Base-by-base conservation (phyloP, 2,329 filamentous ascomycete genomes). In the Cadophora sp. region DNA sequence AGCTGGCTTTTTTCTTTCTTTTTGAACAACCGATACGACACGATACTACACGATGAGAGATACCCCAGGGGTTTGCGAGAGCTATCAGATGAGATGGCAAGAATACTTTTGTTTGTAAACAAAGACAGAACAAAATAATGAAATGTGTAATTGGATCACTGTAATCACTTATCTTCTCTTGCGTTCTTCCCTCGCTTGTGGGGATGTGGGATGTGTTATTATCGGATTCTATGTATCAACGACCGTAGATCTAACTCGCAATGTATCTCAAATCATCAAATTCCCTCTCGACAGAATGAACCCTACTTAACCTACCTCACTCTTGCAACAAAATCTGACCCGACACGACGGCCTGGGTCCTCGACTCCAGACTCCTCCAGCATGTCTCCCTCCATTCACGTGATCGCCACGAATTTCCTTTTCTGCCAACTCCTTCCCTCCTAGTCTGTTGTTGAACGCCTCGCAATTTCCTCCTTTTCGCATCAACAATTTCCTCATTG, bases 21-120 rank as follows among this genome's bases (percentile, higher is more conserved):
- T 43, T 58, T 56, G 36, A 24, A 58, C 33, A 58, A 43, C 55
- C 55, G 36, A 41, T 43, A 53, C 11, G 36, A 39, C n/a, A 48
- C 55, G 36, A 58, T 56, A 58, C 55, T 27, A 58, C 36, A 58
- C n/a, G 36, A 58, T 58, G 55, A 43, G 55, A 58, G 33, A 58
- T 58, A 58, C 55, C 55, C 55, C 33, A 43, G 20, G 22, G 55
- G 55, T 53, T 58, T 56, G 51, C 18, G 36, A 41, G 36, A 41
- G 55, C 55, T 58, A 58, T 22, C 33, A 39, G 55, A 18, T 9
- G 20, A 48, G 36, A 39, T 58, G 33, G 55, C 33, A 43, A 43
- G 55, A 24, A 41, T 39, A 13, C 18, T 2, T 58, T 58, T 58
- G 55, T 24, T 30, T 30, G 27, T 30, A 30, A 30, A 22, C 2